A percentile compares a stretch with the other conserved stretches of the same genome.
Evolutionary conservation across 441 rosid genomes (phyloP).

Genomic region (Syzygium syzygioides): DNA sequence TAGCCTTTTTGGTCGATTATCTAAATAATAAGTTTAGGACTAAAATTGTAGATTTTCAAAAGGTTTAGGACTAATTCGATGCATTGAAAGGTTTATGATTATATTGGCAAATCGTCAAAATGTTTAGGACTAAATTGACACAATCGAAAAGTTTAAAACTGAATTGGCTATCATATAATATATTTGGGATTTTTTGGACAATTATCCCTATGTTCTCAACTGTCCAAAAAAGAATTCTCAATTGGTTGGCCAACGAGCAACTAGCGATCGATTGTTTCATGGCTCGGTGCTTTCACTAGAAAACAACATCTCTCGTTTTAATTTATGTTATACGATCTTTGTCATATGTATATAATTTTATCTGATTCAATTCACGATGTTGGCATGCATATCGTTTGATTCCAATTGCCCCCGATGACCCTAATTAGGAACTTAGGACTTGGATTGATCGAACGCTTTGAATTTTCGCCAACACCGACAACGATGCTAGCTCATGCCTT

Average conservation of each 20-base stretch:
- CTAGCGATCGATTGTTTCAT: not conserved
- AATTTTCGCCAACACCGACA: fast-evolving
- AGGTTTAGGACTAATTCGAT: no score
- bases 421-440: not conserved
- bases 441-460: fast-evolving
- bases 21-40: no score
- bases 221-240: not conserved
- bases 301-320: not conserved
- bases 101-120: no score
- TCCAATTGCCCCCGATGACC: not conserved
- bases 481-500: not conserved
- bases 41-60: no score
- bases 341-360: not conserved
- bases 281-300: not conserved
- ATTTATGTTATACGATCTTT: not conserved
- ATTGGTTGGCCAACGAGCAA: not conserved
- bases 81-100: no score
- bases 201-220: not conserved
- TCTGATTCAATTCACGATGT: not conserved
- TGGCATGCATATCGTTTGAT: not conserved
- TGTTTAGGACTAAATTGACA: no score
- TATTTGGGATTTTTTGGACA: no score
- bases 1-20: no score
- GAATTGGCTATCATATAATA: no score
- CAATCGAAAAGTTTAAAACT: no score